Evolutionary conservation across 495 filamentous ascomycete genomes (phyloP), one percentile per base, ranked within the genome.

Genomic region (Pseudoneurospora amorphoporcata): DNA sequence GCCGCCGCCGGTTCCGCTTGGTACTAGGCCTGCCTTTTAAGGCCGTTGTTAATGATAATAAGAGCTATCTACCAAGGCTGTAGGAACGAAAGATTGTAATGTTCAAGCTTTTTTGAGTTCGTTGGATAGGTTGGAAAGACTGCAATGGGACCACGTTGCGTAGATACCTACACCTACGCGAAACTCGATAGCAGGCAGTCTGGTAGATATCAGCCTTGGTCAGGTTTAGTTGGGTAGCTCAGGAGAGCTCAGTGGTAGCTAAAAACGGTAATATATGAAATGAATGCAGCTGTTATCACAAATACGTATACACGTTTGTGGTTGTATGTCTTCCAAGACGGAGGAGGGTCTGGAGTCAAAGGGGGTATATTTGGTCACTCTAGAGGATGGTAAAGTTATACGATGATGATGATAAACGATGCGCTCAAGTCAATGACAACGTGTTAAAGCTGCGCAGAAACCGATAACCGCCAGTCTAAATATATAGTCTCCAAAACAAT

Each of bases 1-100:
- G n/a, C 83, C 87, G 19, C 88, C 87, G 17, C 86, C 87, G 4
- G 76, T 89, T 38, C 88, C 84, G 23, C 61, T 82, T 68, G 76
- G 75, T 68, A 84, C 84, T 53, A 80, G 76, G 69, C 84, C 84
- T 10, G 76, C 71, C 45, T 84, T 84, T 77, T 82, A 39, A 42
- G 39, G 0, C 8, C 17, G 38, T 6, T 12, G 72, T 65, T 32
- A 7, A 39, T 70, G 61, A 38, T 9, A 7, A 45, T 7, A 19
- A 19, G 7, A 2, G 53, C 17, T 16, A 65, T 17, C 12, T 35
- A 65, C 23, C 23, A 23, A 23, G 23, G 23, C 1, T 23, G 10
- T 4, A 4, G 1, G 53, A 17, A 17, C n/a, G 17, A 5, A 8
- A 65, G 29, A 65, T 35, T 9, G 29, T 35, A 65, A 4, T 17